These are phyloP conservation scores for Macaranga tanarius DNA, from an alignment of 441 rosid species.

Conservation along the genomic window DNA sequence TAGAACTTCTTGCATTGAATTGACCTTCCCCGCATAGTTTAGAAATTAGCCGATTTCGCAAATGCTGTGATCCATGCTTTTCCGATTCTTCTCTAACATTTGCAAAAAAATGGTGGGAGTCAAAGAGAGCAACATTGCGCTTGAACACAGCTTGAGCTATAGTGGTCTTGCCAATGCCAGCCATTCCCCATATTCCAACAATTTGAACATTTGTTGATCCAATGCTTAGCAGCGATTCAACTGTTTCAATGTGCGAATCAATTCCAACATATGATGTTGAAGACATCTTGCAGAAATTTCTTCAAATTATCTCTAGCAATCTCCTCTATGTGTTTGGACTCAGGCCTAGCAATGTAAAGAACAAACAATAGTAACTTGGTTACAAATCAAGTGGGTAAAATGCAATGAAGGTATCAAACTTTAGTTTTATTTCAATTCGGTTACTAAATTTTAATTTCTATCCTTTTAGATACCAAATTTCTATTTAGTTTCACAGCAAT, in stretches of 20 bases:
- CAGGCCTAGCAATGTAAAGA: not conserved
- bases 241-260: not conserved
- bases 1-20: not conserved
- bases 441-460: no score
- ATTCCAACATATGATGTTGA: constrained; percentile 7
- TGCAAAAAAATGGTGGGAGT: no score
- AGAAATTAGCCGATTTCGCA: not conserved
- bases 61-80: not conserved
- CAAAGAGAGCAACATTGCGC: no score
- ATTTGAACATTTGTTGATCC: not conserved
- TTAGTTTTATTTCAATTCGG: no score
- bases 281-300: not conserved
- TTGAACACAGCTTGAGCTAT: no score
- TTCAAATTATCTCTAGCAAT: not conserved
- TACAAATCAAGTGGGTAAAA: no score
- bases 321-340: not conserved
- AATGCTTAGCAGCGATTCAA: constrained; percentile 9
- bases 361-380: no score
- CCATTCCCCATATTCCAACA: constrained; percentile 26
- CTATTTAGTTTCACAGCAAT: no score
- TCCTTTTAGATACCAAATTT: no score
- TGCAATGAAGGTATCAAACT: no score
- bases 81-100: constrained; percentile 8
- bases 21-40: not conserved
- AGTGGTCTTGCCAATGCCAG: constrained; percentile 10